Conservation (phyloP, 2,329 filamentous ascomycete species). For the Aspergillus unguis region DNA sequence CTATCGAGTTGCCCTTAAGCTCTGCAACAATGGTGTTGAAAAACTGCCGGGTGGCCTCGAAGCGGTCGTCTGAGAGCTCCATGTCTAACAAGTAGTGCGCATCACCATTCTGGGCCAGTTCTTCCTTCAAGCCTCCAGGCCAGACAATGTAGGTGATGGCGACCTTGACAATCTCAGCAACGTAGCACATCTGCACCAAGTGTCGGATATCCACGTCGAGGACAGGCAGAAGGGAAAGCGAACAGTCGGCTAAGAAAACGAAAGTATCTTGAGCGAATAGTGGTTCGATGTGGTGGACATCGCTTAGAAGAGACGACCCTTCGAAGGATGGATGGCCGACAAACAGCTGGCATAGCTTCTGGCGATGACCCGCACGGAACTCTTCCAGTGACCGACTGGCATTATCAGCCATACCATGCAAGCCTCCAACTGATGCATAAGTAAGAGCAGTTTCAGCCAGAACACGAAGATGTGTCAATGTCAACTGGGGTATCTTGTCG, state of each 20-base stretch:
- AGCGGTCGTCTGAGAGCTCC: constrained; percentile 29
- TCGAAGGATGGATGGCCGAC: constrained; percentile 50
- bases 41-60: constrained; percentile 32
- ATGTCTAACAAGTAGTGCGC: constrained; percentile 24
- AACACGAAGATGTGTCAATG: constrained; percentile 80
- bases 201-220: constrained; percentile 73
- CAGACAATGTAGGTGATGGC: constrained; percentile 54
- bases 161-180: constrained; percentile 86
- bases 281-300: constrained; percentile 40
- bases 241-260: constrained; percentile 72
- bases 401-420: constrained; percentile 59
- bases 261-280: constrained; percentile 39
- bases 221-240: constrained; percentile 65
- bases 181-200: constrained; percentile 78
- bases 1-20: constrained; percentile 36
- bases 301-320: constrained; percentile 32
- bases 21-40: constrained; percentile 39
- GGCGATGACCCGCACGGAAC: constrained; percentile 64
- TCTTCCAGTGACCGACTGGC: constrained; percentile 58
- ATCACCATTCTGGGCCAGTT: constrained; percentile 29
- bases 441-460: constrained; percentile 84
- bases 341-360: constrained; percentile 75
- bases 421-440: constrained; percentile 72
- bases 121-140: constrained; percentile 36
- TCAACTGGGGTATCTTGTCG: constrained; percentile 78